Evolutionary conservation across 371 early-diverging fungal species (phyloP), one percentile per base, ranked within the genome.

Genomic region (Phascolomyces articulosus): DNA sequence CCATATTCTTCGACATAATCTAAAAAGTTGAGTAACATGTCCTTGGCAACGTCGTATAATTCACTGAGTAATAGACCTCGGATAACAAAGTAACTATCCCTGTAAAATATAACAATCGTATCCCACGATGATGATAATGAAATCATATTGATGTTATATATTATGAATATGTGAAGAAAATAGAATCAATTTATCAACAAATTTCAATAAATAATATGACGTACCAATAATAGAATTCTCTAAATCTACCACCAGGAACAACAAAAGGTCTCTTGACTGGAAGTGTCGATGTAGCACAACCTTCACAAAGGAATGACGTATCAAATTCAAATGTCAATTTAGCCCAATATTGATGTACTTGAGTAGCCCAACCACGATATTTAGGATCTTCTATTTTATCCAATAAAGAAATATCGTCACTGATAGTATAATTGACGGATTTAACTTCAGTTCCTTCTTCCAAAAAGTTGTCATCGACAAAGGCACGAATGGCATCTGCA

Each of bases 181-280:
- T 4, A 40, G 58, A 11, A 4, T 57, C 31, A 23, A 15, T 38
- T 55, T 55, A 8, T 9, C 38, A 38, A 38, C 13, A n/a, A n/a
- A n/a, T n/a, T n/a, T n/a, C n/a, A n/a, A n/a, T n/a, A n/a, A 34
- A 34, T 2, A 34, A 15, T 60, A 20, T 55, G 18, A 8, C 62
- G 49, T 75, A 80, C 96, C 95, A 96, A 70, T 97, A 95, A 74
- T 96, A 95, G 29, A 89, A 81, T 82, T 97, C 96, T 60, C 91
- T 73, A 67, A 97, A 97, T 55, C 96, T 74, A 3, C 96, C 96
- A 4, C 98, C 98, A 8, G 98, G 96, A 9, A 96, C 90, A 0
- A 96, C 87, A 74, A 96, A 96, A 4, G 83, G 87, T 53, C 84
- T 75, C 15, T 78, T 72, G 1, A 86, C 74, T 23, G 80, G 74